phyloP scores from a whole-genome alignment of 202 grass and related monocot species.

The Hordeum pubiflorum region DNA sequence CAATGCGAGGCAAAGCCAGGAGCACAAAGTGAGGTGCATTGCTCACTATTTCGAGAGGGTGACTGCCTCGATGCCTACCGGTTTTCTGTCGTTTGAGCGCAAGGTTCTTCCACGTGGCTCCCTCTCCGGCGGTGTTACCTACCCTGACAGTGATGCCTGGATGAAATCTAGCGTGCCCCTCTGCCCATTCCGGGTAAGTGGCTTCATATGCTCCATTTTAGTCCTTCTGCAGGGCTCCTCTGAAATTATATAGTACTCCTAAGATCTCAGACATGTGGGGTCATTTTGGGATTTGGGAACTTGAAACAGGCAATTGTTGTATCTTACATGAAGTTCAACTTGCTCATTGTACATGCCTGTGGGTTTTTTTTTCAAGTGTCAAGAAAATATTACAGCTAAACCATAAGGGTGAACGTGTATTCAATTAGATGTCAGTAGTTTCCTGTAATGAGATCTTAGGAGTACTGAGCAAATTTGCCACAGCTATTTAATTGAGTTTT shows the following conservation, averaged over 20 bases:
- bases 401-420: neutral
- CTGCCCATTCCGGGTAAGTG: slow-evolving; percentile 66
- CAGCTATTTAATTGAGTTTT: neutral
- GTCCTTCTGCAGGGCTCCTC: neutral
- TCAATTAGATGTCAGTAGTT: neutral
- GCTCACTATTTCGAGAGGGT: slow-evolving; percentile 90
- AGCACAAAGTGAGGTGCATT: slow-evolving; percentile 79
- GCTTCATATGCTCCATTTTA: neutral
- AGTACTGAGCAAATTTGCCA: neutral
- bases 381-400: neutral
- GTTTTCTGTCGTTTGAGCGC: slow-evolving; percentile 74
- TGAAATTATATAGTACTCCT: neutral
- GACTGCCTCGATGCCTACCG: slow-evolving; percentile 35
- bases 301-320: neutral
- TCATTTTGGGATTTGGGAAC: neutral
- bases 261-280: neutral
- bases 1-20: slow-evolving; percentile 56
- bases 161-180: slow-evolving; percentile 46
- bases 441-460: neutral
- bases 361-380: neutral
- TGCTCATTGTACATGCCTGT: neutral
- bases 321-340: neutral
- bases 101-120: slow-evolving; percentile 42
- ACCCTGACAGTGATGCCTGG: slow-evolving; percentile 52
- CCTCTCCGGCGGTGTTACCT: slow-evolving; percentile 12